Evolutionary conservation across 306 rosid genomes (phyloP).

Genomic region (Heteromeles arbutifolia): DNA sequence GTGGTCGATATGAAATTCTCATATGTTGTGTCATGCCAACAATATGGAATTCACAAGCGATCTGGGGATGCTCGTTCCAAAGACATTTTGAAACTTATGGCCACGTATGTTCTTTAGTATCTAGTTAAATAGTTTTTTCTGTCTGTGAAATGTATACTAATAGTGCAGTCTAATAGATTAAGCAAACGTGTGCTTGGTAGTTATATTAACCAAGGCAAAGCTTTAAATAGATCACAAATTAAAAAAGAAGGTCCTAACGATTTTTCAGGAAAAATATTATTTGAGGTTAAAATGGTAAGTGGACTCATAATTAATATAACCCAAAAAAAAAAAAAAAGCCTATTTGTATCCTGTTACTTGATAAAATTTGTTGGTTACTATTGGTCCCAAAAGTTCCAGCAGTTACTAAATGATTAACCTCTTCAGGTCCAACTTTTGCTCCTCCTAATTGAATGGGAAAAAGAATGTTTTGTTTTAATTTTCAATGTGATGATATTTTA

Average conservation of each 20-base stretch:
- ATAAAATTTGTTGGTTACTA: not conserved
- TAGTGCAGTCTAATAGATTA: not conserved
- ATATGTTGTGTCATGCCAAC: conserved; percentile 89
- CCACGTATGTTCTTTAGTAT: conserved; percentile 40
- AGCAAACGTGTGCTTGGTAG: not conserved
- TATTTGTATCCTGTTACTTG: not conserved
- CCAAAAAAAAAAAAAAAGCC: not conserved
- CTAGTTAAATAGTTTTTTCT: not conserved
- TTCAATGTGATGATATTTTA: not conserved
- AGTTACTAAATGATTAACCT: not conserved
- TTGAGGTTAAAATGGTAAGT: not conserved
- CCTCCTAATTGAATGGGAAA: not conserved
- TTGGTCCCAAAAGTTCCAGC: not conserved
- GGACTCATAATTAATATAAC: not conserved
- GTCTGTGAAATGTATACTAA: not conserved
- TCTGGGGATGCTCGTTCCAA: conserved; percentile 67
- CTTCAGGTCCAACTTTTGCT: not conserved
- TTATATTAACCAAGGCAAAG: not conserved
- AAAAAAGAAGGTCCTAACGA: not conserved
- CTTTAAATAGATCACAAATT: not conserved
- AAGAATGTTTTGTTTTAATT: not conserved
- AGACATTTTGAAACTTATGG: conserved; percentile 88
- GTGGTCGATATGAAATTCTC: conserved; percentile 87
- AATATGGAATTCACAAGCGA: conserved; percentile 81
- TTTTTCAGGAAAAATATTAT: not conserved